Base-by-base conservation (phyloP, 148 eudicot genomes). In the Bassia scoparia region DNA sequence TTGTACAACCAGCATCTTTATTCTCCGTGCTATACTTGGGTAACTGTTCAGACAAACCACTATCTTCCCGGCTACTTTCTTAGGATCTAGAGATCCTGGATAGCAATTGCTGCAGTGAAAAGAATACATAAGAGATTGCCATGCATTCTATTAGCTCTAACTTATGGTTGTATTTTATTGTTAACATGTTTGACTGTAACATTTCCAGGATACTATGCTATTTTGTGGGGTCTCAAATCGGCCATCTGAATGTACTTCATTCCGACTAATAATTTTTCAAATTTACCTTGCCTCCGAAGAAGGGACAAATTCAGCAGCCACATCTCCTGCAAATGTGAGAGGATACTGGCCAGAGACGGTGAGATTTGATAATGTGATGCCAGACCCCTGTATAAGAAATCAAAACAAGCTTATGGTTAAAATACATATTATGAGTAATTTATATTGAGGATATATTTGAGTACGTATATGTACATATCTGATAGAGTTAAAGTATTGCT, bases 271-370 rank as follows among this genome's bases (percentile, higher is more conserved):
- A 41, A 10, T 37, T 18, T 23, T 46, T 23, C 24, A 48, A 5
- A 50, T 41, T 26, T 64, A 86, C 93, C 93, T 87, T 34, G 90
- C 90, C 54, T 89, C 90, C n/a, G 86, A 81, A 65, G 83, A 49
- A 23, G 90, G 81, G 30, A 83, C 74, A 78, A 83, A 89, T 33
- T 74, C 80, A 37, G 84, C 67, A 61, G 88, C 90, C 52, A 78
- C 77, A 64, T 79, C 71, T 58, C 82, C 93, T 54, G 84, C 93
- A 71, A 81, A 85, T 74, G 72, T 86, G 21, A 89, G 69, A 56
- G 89, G 89, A 76, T 85, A 83, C 49, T 72, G 81, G 48, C 74
- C 61, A 16, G 85, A 74, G 71, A 61, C 52, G 2, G 81, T 79
- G 35, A 82, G 85, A 67, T 83, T 84, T 35, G 87, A 85, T 67